Conservation (phyloP, 805 yeast species). For the Vanderwaltozyma yarrowii region DNA sequence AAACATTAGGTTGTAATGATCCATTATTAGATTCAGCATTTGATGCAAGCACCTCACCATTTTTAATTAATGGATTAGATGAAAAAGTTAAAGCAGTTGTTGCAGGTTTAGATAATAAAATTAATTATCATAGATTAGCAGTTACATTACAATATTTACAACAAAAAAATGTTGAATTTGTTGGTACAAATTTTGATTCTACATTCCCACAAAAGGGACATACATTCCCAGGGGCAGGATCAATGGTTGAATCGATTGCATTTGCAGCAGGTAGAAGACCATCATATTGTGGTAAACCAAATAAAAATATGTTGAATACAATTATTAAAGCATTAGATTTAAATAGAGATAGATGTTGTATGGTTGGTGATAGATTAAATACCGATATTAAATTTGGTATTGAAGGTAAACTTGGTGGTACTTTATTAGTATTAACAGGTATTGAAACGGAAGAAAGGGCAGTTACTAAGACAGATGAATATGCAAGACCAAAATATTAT, state of each 20-base stretch:
- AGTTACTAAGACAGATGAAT: conserved; percentile 24
- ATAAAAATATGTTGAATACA: conserved; percentile 80
- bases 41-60: conserved; percentile 44
- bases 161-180: conserved; percentile 49
- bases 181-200: conserved; percentile 92
- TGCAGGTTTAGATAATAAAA: conserved; percentile 68
- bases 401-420: conserved; percentile 70
- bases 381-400: conserved; percentile 92
- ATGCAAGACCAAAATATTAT: conserved; percentile 51
- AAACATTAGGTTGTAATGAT: conserved; percentile 76
- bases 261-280: conserved; percentile 75
- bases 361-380: conserved; percentile 93
- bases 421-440: conserved; percentile 83
- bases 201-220: conserved; percentile 86
- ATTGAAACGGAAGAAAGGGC: conserved; percentile 70
- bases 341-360: conserved; percentile 55
- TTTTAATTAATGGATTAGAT: conserved; percentile 44
- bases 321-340: conserved; percentile 56
- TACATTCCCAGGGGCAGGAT: conserved; percentile 91
- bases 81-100: conserved; percentile 76
- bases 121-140: conserved; percentile 77
- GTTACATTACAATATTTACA: conserved; percentile 71
- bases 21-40: conserved; percentile 45
- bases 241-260: conserved; percentile 69
- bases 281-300: conserved; percentile 88